Base-by-base conservation (phyloP, 345 rosid genomes). In the Citrus sp. region DNA sequence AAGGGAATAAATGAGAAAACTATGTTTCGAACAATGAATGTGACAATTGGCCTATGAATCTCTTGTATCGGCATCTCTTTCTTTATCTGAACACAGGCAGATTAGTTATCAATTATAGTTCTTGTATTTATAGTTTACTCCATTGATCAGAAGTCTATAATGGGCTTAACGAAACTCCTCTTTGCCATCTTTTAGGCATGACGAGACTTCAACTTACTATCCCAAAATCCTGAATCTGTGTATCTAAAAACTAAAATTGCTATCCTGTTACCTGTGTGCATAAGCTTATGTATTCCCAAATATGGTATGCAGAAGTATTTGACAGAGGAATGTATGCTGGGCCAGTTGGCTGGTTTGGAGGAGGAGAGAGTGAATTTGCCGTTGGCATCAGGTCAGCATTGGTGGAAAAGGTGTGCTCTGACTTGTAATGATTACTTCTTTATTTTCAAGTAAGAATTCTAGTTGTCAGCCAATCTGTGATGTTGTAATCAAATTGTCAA, bases 241-340 rank as follows among this genome's bases (percentile, higher is more conserved):
- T 65, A 19, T 30, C 25, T 8, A 34, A 35, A 35, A 21, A 51
- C 27, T 35, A 71, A 40, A 38, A 74, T 65, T 62, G 37, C 61
- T 28, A 12, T 7, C 19, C 38, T 64, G 9, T 61, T 38, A 54
- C 64, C 54, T 22, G 40, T 34, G 25, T 42, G 68, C 42, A 54
- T 65, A 27, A 46, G 62, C 66, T 56, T 68, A 6, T 55, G 9
- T 54, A 9, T 67, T 65, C 70, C 59, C 59, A 75, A 54, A 27
- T 21, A 34, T 81, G 63, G 75, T 70, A 21, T 25, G 25, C 82
- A 93, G 99, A 95, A 81, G 78, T 86, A 78, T 95, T 93, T 85
- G 98, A 93, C 81, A 87, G 99, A 82, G 99, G 98, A 80, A 93
- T 95, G 96, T 95, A 89, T 86, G 97, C 96, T 78, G 99, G 98